These are phyloP conservation scores for Tagetes patula DNA, from an alignment of 129 eudicot species.

Conservation along the genomic window DNA sequence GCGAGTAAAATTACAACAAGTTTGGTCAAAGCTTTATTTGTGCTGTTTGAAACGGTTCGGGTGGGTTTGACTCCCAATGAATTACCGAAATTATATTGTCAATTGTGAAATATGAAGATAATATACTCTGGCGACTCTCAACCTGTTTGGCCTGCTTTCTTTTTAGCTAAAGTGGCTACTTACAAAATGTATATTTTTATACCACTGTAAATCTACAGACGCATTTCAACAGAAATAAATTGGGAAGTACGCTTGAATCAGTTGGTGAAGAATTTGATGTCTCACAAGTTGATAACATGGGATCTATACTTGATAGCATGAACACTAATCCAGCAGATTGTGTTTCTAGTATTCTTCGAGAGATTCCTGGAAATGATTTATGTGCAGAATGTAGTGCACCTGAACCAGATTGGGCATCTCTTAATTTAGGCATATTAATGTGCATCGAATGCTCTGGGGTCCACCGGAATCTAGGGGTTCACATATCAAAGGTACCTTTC, in stretches of 20 bases:
- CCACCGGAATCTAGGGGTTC: constrained; percentile 99
- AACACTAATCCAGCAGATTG: constrained; percentile 49
- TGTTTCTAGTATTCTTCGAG: constrained; percentile 66
- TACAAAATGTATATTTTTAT: constrained; percentile 4
- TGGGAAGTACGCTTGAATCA: constrained; percentile 35
- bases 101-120: not conserved
- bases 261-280: constrained; percentile 34
- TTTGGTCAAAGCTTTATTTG: constrained; percentile 9
- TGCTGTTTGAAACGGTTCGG: not conserved
- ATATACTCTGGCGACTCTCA: not conserved
- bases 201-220: constrained; percentile 40
- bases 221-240: constrained; percentile 38
- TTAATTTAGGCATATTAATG: constrained; percentile 88
- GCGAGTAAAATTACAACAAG: not conserved
- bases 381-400: constrained; percentile 90
- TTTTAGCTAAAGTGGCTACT: not conserved
- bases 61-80: not conserved
- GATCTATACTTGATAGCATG: constrained; percentile 36
- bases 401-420: constrained; percentile 99
- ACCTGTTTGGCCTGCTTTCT: not conserved
- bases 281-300: constrained; percentile 36
- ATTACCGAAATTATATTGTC: not conserved
- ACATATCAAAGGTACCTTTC: constrained; percentile 80
- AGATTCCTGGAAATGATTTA: constrained; percentile 83
- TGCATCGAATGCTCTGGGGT: constrained; percentile 97